Percentiles rank a stretch among this genome's conserved stretches.
Conservation (phyloP, 192 early-diverging fungal species). For the Entomortierella chlamydospora region DNA sequence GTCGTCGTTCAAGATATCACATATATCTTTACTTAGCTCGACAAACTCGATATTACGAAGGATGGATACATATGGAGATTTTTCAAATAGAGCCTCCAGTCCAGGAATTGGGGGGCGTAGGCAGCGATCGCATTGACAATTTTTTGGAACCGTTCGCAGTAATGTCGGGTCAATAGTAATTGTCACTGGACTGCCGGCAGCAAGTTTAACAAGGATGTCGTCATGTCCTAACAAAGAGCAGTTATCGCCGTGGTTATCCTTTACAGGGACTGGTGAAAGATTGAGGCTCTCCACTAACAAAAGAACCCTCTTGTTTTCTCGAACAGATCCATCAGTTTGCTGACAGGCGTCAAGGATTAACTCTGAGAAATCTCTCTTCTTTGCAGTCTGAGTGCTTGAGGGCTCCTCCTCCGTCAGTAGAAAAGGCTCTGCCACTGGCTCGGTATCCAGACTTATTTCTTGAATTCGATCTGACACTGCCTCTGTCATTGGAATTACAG, state of each 20-base stretch:
- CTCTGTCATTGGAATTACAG: too few species aligned
- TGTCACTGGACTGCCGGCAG: not conserved
- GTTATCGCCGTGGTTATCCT: not conserved
- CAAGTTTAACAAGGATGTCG: not conserved
- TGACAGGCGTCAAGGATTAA: not conserved
- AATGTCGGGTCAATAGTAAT: not conserved
- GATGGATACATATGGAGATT: not conserved
- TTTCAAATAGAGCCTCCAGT: not conserved
- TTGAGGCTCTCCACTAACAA: not conserved
- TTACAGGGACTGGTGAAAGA: not conserved
- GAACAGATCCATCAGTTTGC: not conserved
- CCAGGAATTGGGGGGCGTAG: not conserved
- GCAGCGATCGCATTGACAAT: not conserved
- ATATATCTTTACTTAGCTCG: not conserved
- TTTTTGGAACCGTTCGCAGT: not conserved
- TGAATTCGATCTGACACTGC: too few species aligned
- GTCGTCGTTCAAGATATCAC: not conserved
- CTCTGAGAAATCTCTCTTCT: not conserved
- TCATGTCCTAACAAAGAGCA: not conserved
- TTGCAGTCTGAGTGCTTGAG: too few species aligned
- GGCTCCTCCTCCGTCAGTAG: too few species aligned
- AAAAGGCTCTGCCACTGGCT: too few species aligned
- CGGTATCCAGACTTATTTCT: too few species aligned
- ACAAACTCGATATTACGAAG: not conserved
- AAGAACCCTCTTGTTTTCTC: not conserved